Evolutionary conservation across 2,329 filamentous ascomycete genomes (phyloP).

Genomic region (Penicillium sumatraense): DNA sequence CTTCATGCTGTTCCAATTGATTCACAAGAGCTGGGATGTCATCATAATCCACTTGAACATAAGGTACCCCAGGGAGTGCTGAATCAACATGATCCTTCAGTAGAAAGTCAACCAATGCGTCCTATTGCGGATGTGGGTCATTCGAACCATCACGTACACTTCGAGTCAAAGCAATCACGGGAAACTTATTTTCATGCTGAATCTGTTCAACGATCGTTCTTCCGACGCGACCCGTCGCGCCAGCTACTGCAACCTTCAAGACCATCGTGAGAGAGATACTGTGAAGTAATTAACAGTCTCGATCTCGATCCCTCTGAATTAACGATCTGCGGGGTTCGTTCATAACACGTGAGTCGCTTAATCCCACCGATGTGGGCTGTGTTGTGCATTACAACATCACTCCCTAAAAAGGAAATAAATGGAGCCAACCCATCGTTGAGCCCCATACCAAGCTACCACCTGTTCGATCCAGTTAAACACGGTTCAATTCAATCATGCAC

Average conservation of each 20-base stretch:
- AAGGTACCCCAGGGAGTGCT: constrained; percentile 6
- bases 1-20: constrained; percentile 10
- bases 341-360: constrained; percentile 13
- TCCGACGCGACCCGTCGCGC: constrained; percentile 13
- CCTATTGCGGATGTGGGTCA: neutral
- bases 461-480: neutral
- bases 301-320: neutral
- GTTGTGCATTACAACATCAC: neutral
- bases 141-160: constrained; percentile 3
- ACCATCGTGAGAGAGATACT: constrained; percentile 9
- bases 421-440: neutral
- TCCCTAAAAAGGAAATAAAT: neutral
- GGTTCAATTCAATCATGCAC: neutral
- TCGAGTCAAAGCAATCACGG: constrained; percentile 14
- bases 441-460: neutral
- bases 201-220: constrained; percentile 17
- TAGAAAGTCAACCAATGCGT: neutral
- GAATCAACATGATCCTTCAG: constrained; percentile 11
- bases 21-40: constrained; percentile 7
- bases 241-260: constrained; percentile 14
- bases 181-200: constrained; percentile 13
- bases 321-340: constrained; percentile 7
- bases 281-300: neutral
- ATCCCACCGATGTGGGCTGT: neutral
- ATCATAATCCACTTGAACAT: constrained; percentile 19